Evolutionary conservation across 2,329 filamentous ascomycete genomes (phyloP), one percentile per base, ranked within the genome.

Genomic region (Alternaria postmessia): DNA sequence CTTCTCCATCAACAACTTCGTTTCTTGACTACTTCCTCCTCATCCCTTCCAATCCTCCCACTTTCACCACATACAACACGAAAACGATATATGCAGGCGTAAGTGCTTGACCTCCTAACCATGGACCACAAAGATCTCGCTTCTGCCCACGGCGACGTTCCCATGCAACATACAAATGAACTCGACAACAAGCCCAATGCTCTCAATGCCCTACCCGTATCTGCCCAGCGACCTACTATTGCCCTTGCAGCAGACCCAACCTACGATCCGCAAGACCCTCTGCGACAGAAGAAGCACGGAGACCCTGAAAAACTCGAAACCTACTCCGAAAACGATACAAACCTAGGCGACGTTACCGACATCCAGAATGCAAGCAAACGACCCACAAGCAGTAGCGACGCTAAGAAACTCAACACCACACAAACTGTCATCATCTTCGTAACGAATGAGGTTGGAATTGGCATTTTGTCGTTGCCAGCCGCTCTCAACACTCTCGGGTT

Each of bases 361-460:
- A 59, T 71, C 11, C 70, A 70, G 7, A 67, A 72, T 61, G 62
- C 66, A 18, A 71, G 67, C 46, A 62, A 67, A 54, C 51, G 61
- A 16, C 62, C 59, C 4, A 46, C 47, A 18, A 57, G 57, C 12
- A 34, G 38, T 22, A 53, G 41, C 14, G 48, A 59, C n/a, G 57
- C 26, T 18, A 70, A 64, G 58, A 72, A 72, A 47, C 64, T 72
- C 41, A 69, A 60, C 22, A 70, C 67, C 18, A 63, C 69, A 47
- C 68, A 73, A 68, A 69, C 70, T 28, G 69, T 68, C 49, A 72
- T 74, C 16, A 74, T 74, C 20, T 72, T 74, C 51, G 59, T 74
- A 54, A 74, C 70, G 4, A 74, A 73, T 43, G 69, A 74, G 49
- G 68, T 74, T 20, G 70, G 71, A 34, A 73, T 74, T n/a, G 71